These are phyloP conservation scores for Rhizophagus sp. DNA, from an alignment of 192 early-diverging fungal species.

Conservation along the genomic window DNA sequence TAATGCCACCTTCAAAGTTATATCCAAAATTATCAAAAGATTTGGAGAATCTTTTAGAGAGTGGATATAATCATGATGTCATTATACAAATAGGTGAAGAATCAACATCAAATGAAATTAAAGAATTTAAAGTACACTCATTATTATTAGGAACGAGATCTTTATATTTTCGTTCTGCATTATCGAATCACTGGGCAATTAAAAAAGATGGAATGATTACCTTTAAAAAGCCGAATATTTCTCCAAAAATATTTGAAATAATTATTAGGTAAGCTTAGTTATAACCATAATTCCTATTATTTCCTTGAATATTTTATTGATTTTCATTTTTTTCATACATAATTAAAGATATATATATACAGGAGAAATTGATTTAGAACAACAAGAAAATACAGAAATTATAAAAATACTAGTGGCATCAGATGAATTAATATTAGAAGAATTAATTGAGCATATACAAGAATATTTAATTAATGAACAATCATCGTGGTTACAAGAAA, in stretches of 20 bases:
- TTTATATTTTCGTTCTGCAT: background rate
- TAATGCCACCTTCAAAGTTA: no score
- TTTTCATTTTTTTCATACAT: background rate
- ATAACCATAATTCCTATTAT: background rate
- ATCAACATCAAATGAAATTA: no score
- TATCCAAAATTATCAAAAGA: no score
- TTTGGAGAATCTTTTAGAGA: background rate
- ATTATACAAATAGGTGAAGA: background rate
- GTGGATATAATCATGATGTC: background rate
- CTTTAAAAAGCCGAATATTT: constrained; percentile 29
- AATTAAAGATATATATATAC: constrained; percentile 21
- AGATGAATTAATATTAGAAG: constrained; percentile 26
- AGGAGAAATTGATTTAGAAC: constrained; percentile 8
- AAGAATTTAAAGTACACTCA: no score
- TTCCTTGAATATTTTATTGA: background rate
- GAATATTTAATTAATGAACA: constrained; percentile 8
- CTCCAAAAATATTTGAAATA: constrained; percentile 5
- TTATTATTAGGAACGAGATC: no score
- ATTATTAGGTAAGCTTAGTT: background rate
- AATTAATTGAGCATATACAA: constrained; percentile 1
- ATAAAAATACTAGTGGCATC: constrained; percentile 13
- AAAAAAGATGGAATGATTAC: constrained; percentile 20
- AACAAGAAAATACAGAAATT: background rate
- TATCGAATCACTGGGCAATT: constrained; percentile 7
- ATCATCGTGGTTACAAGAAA: constrained; percentile 1